Conservation (phyloP, 2,329 filamentous ascomycete species). For the Bipolaris oryzae region DNA sequence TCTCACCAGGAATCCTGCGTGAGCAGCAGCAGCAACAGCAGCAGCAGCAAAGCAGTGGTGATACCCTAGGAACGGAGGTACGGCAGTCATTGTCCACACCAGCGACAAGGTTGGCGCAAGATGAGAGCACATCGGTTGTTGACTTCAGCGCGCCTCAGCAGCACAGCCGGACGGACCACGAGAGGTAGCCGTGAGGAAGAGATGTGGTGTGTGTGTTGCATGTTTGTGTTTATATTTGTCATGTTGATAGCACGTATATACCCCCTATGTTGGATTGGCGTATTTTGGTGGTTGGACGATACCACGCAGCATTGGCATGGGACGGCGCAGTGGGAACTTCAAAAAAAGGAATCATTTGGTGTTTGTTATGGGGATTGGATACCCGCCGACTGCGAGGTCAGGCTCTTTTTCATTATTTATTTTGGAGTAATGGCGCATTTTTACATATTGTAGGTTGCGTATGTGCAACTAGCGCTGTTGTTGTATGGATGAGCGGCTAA, state of each 20-base stretch:
- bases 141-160: constrained; percentile 13
- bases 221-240: constrained; percentile 32
- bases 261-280: constrained; percentile 28
- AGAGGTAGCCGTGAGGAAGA: constrained; percentile 30
- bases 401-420: constrained; percentile 18
- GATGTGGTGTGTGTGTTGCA: constrained; percentile 13
- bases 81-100: constrained; percentile 3
- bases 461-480: not conserved
- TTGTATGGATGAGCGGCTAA: constrained; percentile 1
- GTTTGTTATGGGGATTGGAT: constrained; percentile 29
- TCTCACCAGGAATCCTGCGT: constrained; percentile 26
- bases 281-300: constrained; percentile 23
- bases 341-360: constrained; percentile 23
- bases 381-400: constrained; percentile 36
- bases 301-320: constrained; percentile 35
- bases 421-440: constrained; percentile 13
- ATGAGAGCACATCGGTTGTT: constrained; percentile 9
- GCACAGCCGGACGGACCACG: constrained; percentile 35
- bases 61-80: constrained; percentile 25
- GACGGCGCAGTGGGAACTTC: constrained; percentile 29
- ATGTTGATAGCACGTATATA: constrained; percentile 32
- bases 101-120: constrained; percentile 2
- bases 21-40: constrained; percentile 19
- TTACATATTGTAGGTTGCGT: not conserved
- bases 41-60: constrained; percentile 14